Conservation (phyloP, 2,329 filamentous ascomycete genomes). For the Coniochaeta sp. region DNA sequence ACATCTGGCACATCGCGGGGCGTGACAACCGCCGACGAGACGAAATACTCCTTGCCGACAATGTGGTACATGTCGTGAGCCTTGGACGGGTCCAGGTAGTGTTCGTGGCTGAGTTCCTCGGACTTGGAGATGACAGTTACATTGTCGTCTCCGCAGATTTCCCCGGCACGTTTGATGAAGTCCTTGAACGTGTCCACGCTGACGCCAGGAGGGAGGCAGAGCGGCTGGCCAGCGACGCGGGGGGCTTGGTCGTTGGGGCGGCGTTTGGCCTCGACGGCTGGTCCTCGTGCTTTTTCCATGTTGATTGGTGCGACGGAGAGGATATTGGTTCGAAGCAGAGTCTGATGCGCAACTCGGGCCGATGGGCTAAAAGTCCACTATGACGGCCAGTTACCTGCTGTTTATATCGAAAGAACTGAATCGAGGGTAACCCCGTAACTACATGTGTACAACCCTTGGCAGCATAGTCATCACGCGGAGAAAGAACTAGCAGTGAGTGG, state of each 20-base stretch:
- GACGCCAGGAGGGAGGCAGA: background rate
- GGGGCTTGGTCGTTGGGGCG: background rate
- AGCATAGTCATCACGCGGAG: background rate
- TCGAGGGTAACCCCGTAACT: background rate
- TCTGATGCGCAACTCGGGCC: background rate
- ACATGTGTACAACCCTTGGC: background rate
- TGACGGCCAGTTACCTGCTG: background rate
- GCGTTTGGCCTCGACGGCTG: background rate
- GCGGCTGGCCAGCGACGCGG: background rate
- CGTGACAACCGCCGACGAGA: slow-evolving; percentile 29
- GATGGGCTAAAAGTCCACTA: background rate
- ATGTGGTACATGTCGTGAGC: slow-evolving; percentile 31
- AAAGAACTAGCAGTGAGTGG: too few species aligned
- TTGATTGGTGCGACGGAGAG: background rate
- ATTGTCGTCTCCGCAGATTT: slow-evolving; percentile 2
- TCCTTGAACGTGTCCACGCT: background rate
- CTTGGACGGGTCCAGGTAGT: slow-evolving; percentile 20
- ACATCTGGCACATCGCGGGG: slow-evolving; percentile 30
- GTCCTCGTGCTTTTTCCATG: background rate
- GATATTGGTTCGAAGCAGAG: background rate
- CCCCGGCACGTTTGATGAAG: background rate
- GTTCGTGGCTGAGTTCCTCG: slow-evolving; percentile 12
- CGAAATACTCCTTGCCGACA: slow-evolving; percentile 32
- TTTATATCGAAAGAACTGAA: background rate
- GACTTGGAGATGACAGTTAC: slow-evolving; percentile 14